Conservation (phyloP, 192 early-diverging fungal genomes). For the Entrophospora sp. region DNA sequence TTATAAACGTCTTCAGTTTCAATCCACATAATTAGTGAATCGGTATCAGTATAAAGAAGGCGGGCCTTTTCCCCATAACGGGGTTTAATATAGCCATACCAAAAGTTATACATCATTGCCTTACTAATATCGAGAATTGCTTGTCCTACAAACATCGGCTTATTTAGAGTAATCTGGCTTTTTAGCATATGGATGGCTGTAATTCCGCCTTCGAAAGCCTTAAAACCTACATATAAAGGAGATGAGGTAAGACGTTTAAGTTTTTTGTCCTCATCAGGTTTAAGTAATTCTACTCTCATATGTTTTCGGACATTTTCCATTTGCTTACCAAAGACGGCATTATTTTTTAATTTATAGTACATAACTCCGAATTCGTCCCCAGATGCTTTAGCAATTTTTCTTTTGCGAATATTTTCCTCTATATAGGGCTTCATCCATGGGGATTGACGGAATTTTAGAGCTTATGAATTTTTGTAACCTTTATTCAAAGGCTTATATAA, state of each 20-base stretch:
- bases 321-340: conserved; percentile 13
- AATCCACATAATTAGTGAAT: conserved; percentile 15
- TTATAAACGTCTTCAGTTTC: conserved; percentile 13
- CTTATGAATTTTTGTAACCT: conserved; percentile 12
- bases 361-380: conserved; percentile 7
- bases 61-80: conserved; percentile 15
- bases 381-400: conserved; percentile 10
- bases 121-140: conserved; percentile 14
- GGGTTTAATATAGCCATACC: conserved; percentile 16
- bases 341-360: conserved; percentile 19
- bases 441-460: conserved; percentile 7
- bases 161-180: conserved; percentile 8
- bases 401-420: conserved; percentile 16
- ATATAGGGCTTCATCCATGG: conserved; percentile 15
- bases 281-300: conserved; percentile 14
- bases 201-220: conserved; percentile 2
- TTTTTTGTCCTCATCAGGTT: conserved; percentile 13
- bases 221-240: conserved; percentile 10
- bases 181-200: conserved; percentile 18
- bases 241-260: neutral
- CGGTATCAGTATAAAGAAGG: conserved; percentile 16
- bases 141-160: conserved; percentile 9
- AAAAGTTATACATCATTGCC: conserved; percentile 14
- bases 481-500: neutral
- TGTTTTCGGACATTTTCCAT: conserved; percentile 14